A percentile compares a stretch with the other conserved stretches of the same genome.
These are phyloP conservation scores for Cordyceps fumosorosea DNA, from an alignment of 2,329 filamentous ascomycete genomes.

Conservation along the genomic window DNA sequence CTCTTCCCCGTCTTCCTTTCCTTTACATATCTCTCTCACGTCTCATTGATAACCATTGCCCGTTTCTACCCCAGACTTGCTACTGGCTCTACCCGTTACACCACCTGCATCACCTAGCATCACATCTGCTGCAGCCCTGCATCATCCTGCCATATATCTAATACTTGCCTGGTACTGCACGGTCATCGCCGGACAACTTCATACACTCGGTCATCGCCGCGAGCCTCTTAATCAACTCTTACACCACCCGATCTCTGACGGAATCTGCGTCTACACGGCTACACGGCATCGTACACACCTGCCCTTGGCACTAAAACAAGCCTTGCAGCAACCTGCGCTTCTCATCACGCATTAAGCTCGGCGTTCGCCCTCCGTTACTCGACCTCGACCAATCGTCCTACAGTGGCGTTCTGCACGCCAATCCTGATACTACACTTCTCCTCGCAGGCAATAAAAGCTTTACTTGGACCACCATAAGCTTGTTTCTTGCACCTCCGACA, in stretches of 20 bases:
- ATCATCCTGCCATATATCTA: not conserved
- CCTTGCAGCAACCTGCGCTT: not conserved
- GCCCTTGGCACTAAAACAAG: not conserved
- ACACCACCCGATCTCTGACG: not conserved
- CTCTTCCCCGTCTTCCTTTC: not conserved
- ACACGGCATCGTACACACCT: not conserved
- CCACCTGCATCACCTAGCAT: not conserved
- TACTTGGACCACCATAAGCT: not conserved
- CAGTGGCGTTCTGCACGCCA: not conserved
- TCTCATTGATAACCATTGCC: not conserved
- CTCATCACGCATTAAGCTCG: not conserved
- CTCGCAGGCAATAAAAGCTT: not conserved
- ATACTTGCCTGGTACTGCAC: not conserved
- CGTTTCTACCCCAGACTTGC: constrained; percentile 4
- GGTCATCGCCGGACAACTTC: not conserved
- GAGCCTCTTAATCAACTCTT: not conserved
- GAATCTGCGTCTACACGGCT: not conserved
- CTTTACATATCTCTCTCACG: not conserved
- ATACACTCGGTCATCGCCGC: not conserved
- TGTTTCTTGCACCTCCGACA: not conserved
- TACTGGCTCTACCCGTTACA: not conserved
- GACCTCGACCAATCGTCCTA: not conserved
- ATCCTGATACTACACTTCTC: not conserved
- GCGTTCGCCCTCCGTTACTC: not conserved
- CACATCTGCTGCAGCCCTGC: not conserved